Evolutionary conservation across 2,329 filamentous ascomycete species (phyloP).

Genomic region (Lecanicillium sp.): DNA sequence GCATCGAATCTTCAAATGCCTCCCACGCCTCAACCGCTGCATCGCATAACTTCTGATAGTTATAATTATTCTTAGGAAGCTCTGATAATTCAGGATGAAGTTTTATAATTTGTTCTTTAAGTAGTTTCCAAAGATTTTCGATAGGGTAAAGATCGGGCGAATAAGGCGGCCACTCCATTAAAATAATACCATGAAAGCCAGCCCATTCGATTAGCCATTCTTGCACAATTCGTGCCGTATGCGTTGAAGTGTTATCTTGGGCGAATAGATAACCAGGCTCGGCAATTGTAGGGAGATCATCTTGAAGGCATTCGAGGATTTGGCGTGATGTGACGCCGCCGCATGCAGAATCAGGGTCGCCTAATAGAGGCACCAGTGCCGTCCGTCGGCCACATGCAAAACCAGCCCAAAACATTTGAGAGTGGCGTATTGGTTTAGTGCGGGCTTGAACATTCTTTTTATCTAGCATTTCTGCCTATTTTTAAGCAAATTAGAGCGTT

Average conservation of each 20-base stretch:
- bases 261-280: slow-evolving; percentile 1
- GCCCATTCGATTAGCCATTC: not conserved
- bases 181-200: not conserved
- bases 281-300: slow-evolving; percentile 1
- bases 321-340: not conserved
- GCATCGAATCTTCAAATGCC: slow-evolving; percentile 5
- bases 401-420: slow-evolving; percentile 1
- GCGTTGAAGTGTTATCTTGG: slow-evolving; percentile 2
- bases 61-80: slow-evolving; percentile 1
- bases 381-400: too few relatives aligned
- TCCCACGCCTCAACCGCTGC: slow-evolving; percentile 6
- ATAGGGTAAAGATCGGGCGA: slow-evolving; percentile 4
- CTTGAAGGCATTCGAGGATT: not conserved
- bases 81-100: slow-evolving; percentile 1
- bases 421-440: not conserved
- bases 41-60: slow-evolving; percentile 3
- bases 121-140: slow-evolving; percentile 5
- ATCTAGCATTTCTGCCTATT: too few relatives aligned
- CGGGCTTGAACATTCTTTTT: too few relatives aligned
- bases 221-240: slow-evolving; percentile 1
- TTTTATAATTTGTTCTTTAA: slow-evolving; percentile 6
- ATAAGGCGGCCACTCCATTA: slow-evolving; percentile 4
- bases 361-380: too few relatives aligned
- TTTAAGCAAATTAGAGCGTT: too few relatives aligned
- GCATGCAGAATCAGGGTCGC: not conserved